Conservation (phyloP, 2,329 filamentous ascomycete genomes). For the Metarhizium guizhouense region DNA sequence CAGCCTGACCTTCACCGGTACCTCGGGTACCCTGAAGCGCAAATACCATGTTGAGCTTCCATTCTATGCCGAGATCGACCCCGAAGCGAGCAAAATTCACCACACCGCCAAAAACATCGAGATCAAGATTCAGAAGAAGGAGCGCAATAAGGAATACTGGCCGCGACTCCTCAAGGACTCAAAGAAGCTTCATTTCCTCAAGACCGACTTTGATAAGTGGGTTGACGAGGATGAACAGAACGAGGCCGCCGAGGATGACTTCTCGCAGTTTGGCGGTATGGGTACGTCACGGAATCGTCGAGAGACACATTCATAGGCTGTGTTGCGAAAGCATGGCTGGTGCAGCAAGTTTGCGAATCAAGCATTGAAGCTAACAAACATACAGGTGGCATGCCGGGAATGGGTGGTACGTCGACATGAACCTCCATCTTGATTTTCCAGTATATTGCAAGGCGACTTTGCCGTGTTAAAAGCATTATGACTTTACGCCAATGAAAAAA, state of each 20-base stretch:
- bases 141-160: slow-evolving; percentile 91
- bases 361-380: slow-evolving; percentile 2
- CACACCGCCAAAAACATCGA: slow-evolving; percentile 85
- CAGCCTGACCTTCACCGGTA: slow-evolving; percentile 71
- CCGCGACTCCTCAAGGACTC: slow-evolving; percentile 84
- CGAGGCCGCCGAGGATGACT: slow-evolving; percentile 74
- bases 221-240: slow-evolving; percentile 98
- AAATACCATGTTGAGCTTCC: slow-evolving; percentile 81
- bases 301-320: too few relatives aligned
- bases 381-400: slow-evolving; percentile 46
- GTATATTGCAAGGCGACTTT: background rate
- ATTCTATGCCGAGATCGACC: slow-evolving; percentile 86
- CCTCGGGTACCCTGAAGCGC: slow-evolving; percentile 74
- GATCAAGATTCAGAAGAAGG: slow-evolving; percentile 94
- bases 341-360: background rate
- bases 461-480: background rate
- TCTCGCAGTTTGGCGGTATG: slow-evolving; percentile 59
- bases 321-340: background rate
- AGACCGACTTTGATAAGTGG: slow-evolving; percentile 99
- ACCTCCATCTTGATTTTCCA: background rate
- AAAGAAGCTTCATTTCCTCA: slow-evolving; percentile 89
- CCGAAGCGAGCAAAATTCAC: slow-evolving; percentile 72
- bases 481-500: background rate
- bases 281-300: slow-evolving; percentile 31
- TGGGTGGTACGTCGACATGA: slow-evolving; percentile 32